Percentiles rank a stretch among this genome's conserved stretches.
Conservation (phyloP, 495 filamentous ascomycete species). For the Saxophila tyrrhenica region DNA sequence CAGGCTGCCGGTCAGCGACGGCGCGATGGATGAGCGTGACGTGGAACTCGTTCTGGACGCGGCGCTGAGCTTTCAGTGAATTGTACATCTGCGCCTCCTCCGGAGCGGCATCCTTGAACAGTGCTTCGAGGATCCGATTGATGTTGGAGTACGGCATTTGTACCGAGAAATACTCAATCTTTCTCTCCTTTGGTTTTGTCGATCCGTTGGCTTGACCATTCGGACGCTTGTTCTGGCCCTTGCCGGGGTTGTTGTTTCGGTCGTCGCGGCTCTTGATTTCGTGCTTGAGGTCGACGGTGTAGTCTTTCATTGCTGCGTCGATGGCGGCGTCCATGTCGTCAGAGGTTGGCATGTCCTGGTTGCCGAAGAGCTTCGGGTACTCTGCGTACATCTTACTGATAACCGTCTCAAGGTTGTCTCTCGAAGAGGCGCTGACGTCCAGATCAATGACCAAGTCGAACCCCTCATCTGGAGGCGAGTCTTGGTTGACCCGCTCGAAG, state of each 20-base stretch:
- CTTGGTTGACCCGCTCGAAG: constrained; percentile 64
- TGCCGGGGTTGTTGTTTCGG: constrained; percentile 4
- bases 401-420: constrained; percentile 75
- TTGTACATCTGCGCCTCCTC: constrained; percentile 55
- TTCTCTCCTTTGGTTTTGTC: constrained; percentile 30
- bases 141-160: constrained; percentile 49
- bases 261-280: constrained; percentile 43
- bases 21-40: constrained; percentile 85
- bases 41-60: constrained; percentile 79
- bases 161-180: constrained; percentile 79
- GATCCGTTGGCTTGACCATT: not conserved
- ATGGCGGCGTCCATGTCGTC: constrained; percentile 77
- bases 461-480: constrained; percentile 52
- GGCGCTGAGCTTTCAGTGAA: constrained; percentile 56
- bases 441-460: constrained; percentile 83
- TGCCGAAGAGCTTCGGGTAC: constrained; percentile 61
- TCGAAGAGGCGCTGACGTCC: constrained; percentile 61
- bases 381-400: constrained; percentile 53
- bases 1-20: constrained; percentile 41
- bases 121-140: constrained; percentile 48
- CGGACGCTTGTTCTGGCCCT: not conserved
- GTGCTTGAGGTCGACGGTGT: constrained; percentile 64
- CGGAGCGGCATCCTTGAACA: constrained; percentile 45
- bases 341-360: constrained; percentile 50
- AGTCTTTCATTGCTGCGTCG: constrained; percentile 59